Percentiles rank a stretch among this genome's conserved stretches.
phyloP scores from a whole-genome alignment of 768 basidiomycete species.

The Pholiota molesta region DNA sequence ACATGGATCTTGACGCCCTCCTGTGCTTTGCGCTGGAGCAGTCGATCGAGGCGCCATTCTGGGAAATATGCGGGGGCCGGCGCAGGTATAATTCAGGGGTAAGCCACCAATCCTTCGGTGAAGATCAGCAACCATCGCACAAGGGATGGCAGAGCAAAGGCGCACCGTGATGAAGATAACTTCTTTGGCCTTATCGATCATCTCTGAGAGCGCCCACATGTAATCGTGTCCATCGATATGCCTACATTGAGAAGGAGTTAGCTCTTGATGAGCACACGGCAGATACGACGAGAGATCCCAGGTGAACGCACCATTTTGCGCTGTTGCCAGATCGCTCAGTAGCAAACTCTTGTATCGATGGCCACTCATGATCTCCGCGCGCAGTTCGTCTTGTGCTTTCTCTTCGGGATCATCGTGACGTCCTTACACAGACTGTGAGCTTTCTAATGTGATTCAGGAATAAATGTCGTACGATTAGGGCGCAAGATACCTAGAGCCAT shows the following conservation, averaged over 20 bases:
- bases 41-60: conserved; percentile 86
- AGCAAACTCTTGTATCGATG: conserved; percentile 89
- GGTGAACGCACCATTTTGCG: conserved; percentile 71
- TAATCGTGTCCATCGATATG: conserved; percentile 97
- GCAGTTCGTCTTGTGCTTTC: conserved; percentile 66
- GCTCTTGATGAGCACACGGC: neutral
- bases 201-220: conserved; percentile 91
- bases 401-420: conserved; percentile 82
- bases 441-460: neutral
- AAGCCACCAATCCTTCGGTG: conserved; percentile 84
- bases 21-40: conserved; percentile 87
- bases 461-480: conserved; percentile 42
- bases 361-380: conserved; percentile 70
- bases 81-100: conserved; percentile 94
- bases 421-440: conserved; percentile 30
- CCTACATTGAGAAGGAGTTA: conserved; percentile 23
- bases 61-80: conserved; percentile 86
- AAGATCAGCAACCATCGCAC: neutral
- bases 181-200: conserved; percentile 82
- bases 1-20: conserved; percentile 92
- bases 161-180: conserved; percentile 85
- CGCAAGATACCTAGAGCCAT: conserved; percentile 38
- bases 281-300: neutral
- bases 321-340: conserved; percentile 65
- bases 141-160: neutral